These are phyloP conservation scores for Phytophthora brassicae DNA, from an alignment of 352 stramenopile species.

Conservation along the genomic window DNA sequence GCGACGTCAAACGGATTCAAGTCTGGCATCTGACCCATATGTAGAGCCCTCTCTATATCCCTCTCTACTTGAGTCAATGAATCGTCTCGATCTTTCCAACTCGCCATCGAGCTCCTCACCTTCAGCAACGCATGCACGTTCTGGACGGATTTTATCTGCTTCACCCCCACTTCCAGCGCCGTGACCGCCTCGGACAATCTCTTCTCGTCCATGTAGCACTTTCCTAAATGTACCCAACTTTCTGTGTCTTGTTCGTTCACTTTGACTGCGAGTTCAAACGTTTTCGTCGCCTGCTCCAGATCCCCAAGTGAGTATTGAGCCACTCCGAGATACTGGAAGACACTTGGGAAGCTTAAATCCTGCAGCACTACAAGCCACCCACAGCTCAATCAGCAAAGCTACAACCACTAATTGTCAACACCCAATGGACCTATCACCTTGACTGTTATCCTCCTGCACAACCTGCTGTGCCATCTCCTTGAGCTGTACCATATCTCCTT, in stretches of 20 bases:
- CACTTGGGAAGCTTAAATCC: conserved; percentile 43
- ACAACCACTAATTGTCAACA: neutral
- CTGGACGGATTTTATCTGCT: conserved; percentile 40
- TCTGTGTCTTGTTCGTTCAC: conserved; percentile 46
- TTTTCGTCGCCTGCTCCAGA: conserved; percentile 19
- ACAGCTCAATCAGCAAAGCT: neutral
- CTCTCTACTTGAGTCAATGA: conserved; percentile 40
- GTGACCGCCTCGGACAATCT: conserved; percentile 40
- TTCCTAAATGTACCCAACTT: conserved; percentile 49
- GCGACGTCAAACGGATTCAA: conserved; percentile 51
- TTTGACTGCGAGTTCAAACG: conserved; percentile 56
- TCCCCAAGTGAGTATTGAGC: conserved; percentile 67
- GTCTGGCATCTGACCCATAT: neutral
- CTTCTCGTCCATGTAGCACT: conserved; percentile 65
- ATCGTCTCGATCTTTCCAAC: conserved; percentile 62
- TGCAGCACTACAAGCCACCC: conserved; percentile 24
- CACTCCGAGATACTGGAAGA: conserved; percentile 74
- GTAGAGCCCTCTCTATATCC: conserved; percentile 27
- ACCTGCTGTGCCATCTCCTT: conserved; percentile 39
- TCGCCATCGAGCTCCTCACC: conserved; percentile 59
- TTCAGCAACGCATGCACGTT: conserved; percentile 60
- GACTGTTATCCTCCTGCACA: conserved; percentile 43
- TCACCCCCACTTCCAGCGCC: conserved; percentile 53
- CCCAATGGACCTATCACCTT: conserved; percentile 19
- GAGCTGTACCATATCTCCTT: conserved; percentile 42